Evolutionary conservation across 768 basidiomycete genomes (phyloP).

Genomic region (Suillus hirtellus): DNA sequence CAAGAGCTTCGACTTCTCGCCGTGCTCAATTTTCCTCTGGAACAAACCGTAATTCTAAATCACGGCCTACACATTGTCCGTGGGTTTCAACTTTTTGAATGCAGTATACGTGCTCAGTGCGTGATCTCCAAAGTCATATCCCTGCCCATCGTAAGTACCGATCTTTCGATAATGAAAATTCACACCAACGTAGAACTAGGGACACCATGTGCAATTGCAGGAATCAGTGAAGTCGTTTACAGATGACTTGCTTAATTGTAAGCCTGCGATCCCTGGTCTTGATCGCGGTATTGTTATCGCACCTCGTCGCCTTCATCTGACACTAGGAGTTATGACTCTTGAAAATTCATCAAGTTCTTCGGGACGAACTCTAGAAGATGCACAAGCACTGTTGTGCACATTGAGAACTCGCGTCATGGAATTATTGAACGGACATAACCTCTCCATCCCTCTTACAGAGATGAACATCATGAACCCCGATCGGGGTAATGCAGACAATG

Average conservation of each 20-base stretch:
- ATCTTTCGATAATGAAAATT: slow-evolving; percentile 20
- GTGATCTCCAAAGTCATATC: slow-evolving; percentile 26
- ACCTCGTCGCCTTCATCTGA: slow-evolving; percentile 64
- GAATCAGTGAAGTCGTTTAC: slow-evolving; percentile 39
- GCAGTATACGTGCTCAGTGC: neutral
- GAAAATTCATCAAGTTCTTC: slow-evolving; percentile 23
- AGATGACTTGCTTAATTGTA: slow-evolving; percentile 19
- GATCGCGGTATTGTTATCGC: slow-evolving; percentile 60
- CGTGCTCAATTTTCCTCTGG: neutral
- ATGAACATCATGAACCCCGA: slow-evolving; percentile 53
- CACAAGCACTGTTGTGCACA: slow-evolving; percentile 44
- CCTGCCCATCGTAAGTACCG: slow-evolving; percentile 33
- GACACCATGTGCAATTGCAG: slow-evolving; percentile 43
- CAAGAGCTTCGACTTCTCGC: neutral
- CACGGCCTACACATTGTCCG: slow-evolving; percentile 30
- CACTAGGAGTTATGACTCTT: slow-evolving; percentile 73
- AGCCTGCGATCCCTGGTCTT: slow-evolving; percentile 46
- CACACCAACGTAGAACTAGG: slow-evolving; percentile 29
- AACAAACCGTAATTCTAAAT: slow-evolving; percentile 11
- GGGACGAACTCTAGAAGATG: slow-evolving; percentile 37
- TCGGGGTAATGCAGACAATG: slow-evolving; percentile 36
- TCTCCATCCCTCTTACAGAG: slow-evolving; percentile 44
- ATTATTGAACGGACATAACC: slow-evolving; percentile 34
- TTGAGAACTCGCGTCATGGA: slow-evolving; percentile 41
- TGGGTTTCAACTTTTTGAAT: slow-evolving; percentile 1